Conservation (phyloP, 306 rosid genomes). For the Lagenaria siceraria region DNA sequence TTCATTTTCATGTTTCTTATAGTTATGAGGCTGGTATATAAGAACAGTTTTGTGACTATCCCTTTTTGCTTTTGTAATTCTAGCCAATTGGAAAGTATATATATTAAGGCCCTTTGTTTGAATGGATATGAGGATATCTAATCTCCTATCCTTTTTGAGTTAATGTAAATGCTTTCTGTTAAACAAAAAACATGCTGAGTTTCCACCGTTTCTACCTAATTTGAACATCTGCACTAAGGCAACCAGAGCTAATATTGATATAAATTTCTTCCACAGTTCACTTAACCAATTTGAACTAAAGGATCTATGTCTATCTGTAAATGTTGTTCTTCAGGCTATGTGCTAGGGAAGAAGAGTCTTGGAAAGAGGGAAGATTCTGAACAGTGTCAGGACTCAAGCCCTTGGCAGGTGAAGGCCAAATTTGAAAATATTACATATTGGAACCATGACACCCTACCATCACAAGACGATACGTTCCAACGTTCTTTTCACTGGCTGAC, state of each 20-base stretch:
- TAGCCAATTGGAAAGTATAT: background rate
- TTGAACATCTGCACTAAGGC: background rate
- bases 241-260: background rate
- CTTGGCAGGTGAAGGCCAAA: slow-evolving; percentile 51
- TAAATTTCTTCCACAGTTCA: background rate
- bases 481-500: slow-evolving; percentile 80
- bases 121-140: background rate
- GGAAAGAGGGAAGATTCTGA: slow-evolving; percentile 21
- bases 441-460: slow-evolving; percentile 68
- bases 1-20: background rate
- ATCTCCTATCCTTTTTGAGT: background rate
- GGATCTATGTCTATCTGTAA: background rate
- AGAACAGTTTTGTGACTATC: background rate
- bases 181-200: background rate
- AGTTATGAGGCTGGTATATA: background rate
- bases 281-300: background rate
- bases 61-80: background rate
- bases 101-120: background rate
- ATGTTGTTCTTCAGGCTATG: slow-evolving; percentile 38
- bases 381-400: slow-evolving; percentile 14
- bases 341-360: slow-evolving; percentile 37
- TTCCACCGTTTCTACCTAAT: background rate
- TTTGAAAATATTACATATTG: slow-evolving; percentile 60
- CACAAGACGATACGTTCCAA: slow-evolving; percentile 43
- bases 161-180: background rate